A percentile compares a stretch with the other conserved stretches of the same genome.
phyloP scores from a whole-genome alignment of 2,329 filamentous ascomycete species.

The Botrytis sinoallii region DNA sequence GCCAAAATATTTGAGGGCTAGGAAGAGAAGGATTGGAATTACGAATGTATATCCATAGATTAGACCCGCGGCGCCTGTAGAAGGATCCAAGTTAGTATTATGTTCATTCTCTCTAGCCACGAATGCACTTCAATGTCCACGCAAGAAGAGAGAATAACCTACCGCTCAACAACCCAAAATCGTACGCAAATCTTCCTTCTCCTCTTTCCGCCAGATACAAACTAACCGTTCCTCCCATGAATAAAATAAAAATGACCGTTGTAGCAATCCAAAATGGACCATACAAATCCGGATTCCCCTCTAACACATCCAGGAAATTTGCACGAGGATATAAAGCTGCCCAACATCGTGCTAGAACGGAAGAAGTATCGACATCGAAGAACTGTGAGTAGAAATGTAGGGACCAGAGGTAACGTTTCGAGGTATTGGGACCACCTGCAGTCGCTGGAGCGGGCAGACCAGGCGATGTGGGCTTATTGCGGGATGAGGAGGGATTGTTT shows the following conservation, averaged over 20 bases:
- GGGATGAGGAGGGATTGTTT: slow-evolving; percentile 47
- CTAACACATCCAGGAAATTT: slow-evolving; percentile 95
- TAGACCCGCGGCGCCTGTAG: slow-evolving; percentile 74
- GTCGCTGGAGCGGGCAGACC: slow-evolving; percentile 57
- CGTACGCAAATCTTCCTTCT: slow-evolving; percentile 79
- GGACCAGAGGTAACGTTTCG: slow-evolving; percentile 89
- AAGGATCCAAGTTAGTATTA: not conserved
- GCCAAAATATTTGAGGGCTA: slow-evolving; percentile 89
- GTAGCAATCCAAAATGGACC: slow-evolving; percentile 99
- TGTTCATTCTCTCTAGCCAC: not conserved
- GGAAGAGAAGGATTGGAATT: slow-evolving; percentile 82
- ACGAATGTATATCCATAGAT: slow-evolving; percentile 93
- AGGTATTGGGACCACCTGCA: slow-evolving; percentile 45
- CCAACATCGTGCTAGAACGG: slow-evolving; percentile 82
- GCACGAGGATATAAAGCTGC: slow-evolving; percentile 85
- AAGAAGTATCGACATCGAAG: slow-evolving; percentile 95
- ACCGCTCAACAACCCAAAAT: slow-evolving; percentile 86
- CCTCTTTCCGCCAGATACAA: slow-evolving; percentile 73
- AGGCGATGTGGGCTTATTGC: slow-evolving; percentile 41
- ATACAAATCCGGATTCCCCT: slow-evolving; percentile 95
- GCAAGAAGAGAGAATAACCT: slow-evolving; percentile 24
- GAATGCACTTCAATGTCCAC: not conserved
- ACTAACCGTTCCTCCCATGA: slow-evolving; percentile 91
- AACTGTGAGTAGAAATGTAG: slow-evolving; percentile 94
- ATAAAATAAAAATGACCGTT: slow-evolving; percentile 92